phyloP scores from a whole-genome alignment of 2,329 filamentous ascomycete species.

The Botryosphaeria dothidea region DNA sequence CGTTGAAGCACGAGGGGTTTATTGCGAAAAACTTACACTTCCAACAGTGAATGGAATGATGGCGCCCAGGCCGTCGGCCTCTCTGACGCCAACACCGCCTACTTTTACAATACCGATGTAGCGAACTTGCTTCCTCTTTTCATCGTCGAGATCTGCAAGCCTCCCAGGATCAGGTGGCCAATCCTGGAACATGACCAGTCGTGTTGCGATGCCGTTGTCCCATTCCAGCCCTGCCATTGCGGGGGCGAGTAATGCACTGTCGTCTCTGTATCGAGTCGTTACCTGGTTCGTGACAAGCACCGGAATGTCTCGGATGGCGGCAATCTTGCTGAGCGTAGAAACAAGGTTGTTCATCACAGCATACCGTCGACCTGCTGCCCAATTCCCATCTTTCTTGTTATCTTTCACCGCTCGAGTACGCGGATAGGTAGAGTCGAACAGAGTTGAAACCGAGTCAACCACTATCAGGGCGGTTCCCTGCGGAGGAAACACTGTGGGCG shows the following conservation, averaged over 20 bases:
- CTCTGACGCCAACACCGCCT: slow-evolving; percentile 40
- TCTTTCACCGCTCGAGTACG: slow-evolving; percentile 49
- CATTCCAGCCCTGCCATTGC: slow-evolving; percentile 75
- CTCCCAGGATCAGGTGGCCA: slow-evolving; percentile 45
- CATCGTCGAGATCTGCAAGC: slow-evolving; percentile 29
- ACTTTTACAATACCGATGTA: slow-evolving; percentile 48
- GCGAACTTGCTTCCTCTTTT: slow-evolving; percentile 36
- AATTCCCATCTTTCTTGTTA: slow-evolving; percentile 47
- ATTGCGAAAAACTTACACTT: slow-evolving; percentile 42
- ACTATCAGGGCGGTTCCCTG: slow-evolving; percentile 67
- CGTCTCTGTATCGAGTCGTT: slow-evolving; percentile 74
- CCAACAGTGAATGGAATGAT: slow-evolving; percentile 53
- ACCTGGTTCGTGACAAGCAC: slow-evolving; percentile 78
- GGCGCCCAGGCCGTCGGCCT: slow-evolving; percentile 45
- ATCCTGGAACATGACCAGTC: slow-evolving; percentile 78
- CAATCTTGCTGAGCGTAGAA: slow-evolving; percentile 66
- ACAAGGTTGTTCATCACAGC: slow-evolving; percentile 68
- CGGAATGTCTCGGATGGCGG: slow-evolving; percentile 70
- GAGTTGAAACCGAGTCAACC: slow-evolving; percentile 74
- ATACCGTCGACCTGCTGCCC: slow-evolving; percentile 52
- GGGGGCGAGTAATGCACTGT: slow-evolving; percentile 69
- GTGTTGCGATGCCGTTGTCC: slow-evolving; percentile 74
- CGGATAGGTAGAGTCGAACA: slow-evolving; percentile 77
- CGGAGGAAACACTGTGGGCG: slow-evolving; percentile 65
- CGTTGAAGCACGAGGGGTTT: slow-evolving; percentile 22